A percentile compares a stretch with the other conserved stretches of the same genome.
Conservation (phyloP, 2,329 filamentous ascomycete species). For the Hypoxylon sp. region DNA sequence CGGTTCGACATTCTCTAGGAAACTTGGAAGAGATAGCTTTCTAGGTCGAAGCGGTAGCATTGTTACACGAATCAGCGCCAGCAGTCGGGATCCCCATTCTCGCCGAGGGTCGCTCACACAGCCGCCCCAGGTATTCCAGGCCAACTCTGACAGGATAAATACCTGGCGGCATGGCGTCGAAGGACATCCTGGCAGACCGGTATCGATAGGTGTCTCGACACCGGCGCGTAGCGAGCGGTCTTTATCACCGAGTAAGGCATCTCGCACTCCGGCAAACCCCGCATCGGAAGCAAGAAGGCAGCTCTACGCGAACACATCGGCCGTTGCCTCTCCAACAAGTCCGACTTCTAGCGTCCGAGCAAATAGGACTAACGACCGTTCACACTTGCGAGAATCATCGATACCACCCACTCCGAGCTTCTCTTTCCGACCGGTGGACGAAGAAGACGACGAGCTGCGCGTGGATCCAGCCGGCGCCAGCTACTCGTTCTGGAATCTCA, state of each 20-base stretch:
- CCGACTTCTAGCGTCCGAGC: constrained; percentile 58
- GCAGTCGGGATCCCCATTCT: constrained; percentile 61
- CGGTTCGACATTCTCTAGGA: constrained; percentile 80
- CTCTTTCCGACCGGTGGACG: constrained; percentile 61
- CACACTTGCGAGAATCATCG: constrained; percentile 42
- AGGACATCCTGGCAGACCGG: constrained; percentile 55
- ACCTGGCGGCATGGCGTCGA: constrained; percentile 83
- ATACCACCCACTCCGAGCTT: constrained; percentile 70
- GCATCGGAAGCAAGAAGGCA: constrained; percentile 64
- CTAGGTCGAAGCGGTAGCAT: constrained; percentile 71
- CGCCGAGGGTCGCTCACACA: constrained; percentile 68
- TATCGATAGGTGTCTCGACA: constrained; percentile 56
- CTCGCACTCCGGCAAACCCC: constrained; percentile 58
- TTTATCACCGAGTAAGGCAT: constrained; percentile 66
- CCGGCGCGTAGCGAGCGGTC: constrained; percentile 68
- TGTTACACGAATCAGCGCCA: constrained; percentile 66
- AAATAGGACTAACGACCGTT: constrained; percentile 40
- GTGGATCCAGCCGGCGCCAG: constrained; percentile 59
- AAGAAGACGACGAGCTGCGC: constrained; percentile 59
- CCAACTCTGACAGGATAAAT: constrained; percentile 81
- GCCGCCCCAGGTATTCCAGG: constrained; percentile 54
- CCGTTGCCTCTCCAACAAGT: constrained; percentile 54
- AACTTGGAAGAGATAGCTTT: constrained; percentile 72
- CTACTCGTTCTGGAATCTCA: constrained; percentile 71
- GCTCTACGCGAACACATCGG: constrained; percentile 58